A percentile compares a stretch with the other conserved stretches of the same genome.
Evolutionary conservation across 2,329 filamentous ascomycete genomes (phyloP).

Genomic region (Penicillium sp.): DNA sequence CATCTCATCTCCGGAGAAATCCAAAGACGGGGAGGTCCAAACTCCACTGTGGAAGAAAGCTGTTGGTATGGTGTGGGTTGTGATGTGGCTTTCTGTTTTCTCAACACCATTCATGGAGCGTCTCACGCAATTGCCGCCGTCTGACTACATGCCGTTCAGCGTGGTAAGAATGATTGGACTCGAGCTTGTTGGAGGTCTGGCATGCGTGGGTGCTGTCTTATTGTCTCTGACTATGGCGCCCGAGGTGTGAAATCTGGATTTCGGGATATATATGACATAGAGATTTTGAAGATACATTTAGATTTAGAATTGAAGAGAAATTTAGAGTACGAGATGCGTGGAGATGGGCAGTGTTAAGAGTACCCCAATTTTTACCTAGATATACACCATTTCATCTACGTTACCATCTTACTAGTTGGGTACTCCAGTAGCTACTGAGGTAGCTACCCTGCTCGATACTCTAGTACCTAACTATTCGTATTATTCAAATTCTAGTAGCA

Average conservation of each 20-base stretch:
- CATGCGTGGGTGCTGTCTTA: background rate
- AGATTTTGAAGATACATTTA: background rate
- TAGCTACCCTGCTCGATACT: too few relatives aligned
- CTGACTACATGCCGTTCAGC: background rate
- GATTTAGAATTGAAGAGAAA: too few relatives aligned
- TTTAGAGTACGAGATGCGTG: too few relatives aligned
- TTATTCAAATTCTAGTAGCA: too few relatives aligned
- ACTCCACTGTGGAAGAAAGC: constrained; percentile 10
- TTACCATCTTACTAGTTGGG: too few relatives aligned
- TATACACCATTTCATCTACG: too few relatives aligned
- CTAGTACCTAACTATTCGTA: too few relatives aligned
- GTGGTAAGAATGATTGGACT: background rate
- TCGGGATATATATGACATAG: too few relatives aligned
- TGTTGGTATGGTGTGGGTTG: background rate
- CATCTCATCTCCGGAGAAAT: background rate
- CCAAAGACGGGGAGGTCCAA: background rate
- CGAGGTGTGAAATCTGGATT: background rate
- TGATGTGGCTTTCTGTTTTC: background rate
- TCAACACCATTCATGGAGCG: background rate
- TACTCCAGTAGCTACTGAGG: too few relatives aligned
- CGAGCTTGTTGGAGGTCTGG: background rate
- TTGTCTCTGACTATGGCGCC: background rate
- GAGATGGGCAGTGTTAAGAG: too few relatives aligned
- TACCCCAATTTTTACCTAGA: too few relatives aligned
- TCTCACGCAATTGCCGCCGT: background rate